Evolutionary conservation across 169 alveolate genomes (phyloP).

Genomic region (Eimeria acervulina): DNA sequence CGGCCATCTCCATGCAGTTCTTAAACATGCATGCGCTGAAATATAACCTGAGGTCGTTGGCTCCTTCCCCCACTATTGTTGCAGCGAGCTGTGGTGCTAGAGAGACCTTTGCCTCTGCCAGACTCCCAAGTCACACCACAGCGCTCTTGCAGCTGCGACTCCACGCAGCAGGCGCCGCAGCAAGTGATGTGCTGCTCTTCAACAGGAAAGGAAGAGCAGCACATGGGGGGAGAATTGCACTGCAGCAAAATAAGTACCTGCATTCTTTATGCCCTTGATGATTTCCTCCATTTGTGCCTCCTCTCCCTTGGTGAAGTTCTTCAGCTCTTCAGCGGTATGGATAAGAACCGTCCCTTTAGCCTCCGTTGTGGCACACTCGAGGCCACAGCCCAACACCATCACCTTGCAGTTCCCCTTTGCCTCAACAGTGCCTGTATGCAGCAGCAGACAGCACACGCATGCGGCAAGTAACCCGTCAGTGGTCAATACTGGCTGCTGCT

Average conservation of each 20-base stretch:
- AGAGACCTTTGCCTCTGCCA: background rate
- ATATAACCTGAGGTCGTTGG: too few species aligned
- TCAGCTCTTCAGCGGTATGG: constrained; percentile 98
- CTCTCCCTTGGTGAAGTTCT: constrained; percentile 88
- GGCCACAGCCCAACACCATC: constrained; percentile 97
- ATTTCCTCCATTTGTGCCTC: constrained; percentile 85
- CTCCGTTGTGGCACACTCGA: constrained; percentile 96
- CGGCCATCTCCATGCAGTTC: background rate
- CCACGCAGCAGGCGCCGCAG: background rate
- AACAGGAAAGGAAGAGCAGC: background rate
- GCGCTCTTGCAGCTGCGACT: background rate
- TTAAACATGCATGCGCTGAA: background rate
- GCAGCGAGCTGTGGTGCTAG: background rate
- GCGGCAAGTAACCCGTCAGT: background rate
- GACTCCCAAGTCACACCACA: background rate
- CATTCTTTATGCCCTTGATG: constrained; percentile 83
- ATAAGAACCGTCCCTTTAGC: constrained; percentile 99
- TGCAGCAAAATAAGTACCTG: constrained; percentile 5
- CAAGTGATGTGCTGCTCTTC: background rate
- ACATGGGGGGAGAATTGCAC: background rate
- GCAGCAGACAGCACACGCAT: background rate
- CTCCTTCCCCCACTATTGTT: background rate
- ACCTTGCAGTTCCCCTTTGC: constrained; percentile 96
- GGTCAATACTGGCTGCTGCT: background rate
- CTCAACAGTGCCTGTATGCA: constrained; percentile 94